These are phyloP conservation scores for Backusella tuberculispora DNA, from an alignment of 192 early-diverging fungal species.

Conservation along the genomic window DNA sequence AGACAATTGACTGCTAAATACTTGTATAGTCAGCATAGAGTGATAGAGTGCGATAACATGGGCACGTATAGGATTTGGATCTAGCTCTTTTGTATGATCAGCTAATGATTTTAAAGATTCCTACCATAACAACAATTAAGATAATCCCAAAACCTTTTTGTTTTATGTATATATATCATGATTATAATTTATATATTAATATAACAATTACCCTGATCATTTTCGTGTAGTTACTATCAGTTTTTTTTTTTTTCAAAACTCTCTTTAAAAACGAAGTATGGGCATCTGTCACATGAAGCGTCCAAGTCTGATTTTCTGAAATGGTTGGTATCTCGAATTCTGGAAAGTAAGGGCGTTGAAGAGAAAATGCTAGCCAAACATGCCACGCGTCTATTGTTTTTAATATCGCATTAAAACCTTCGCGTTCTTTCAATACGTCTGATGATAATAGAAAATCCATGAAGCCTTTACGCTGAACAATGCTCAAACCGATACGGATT, in stretches of 20 bases:
- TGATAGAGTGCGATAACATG: slow-evolving; percentile 1
- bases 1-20: background rate
- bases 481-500: background rate
- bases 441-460: background rate
- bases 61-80: background rate
- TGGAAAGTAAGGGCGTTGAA: background rate
- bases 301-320: background rate
- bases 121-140: slow-evolving; percentile 14
- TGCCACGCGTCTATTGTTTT: slow-evolving; percentile 18
- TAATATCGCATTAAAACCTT: background rate
- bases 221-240: background rate
- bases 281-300: background rate
- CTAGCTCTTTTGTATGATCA: slow-evolving; percentile 15
- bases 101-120: slow-evolving; percentile 12
- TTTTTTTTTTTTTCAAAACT: slow-evolving; percentile 8
- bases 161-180: background rate
- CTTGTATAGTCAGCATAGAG: slow-evolving; percentile 6
- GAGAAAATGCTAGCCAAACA: slow-evolving; percentile 17
- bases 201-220: slow-evolving; percentile 12
- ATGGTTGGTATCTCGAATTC: slow-evolving; percentile 1
- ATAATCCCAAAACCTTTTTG: background rate
- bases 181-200: background rate
- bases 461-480: background rate
- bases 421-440: background rate
- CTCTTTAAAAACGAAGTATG: slow-evolving; percentile 21